Percentiles rank a stretch among this genome's conserved stretches.
Conservation (phyloP, 2,329 filamentous ascomycete genomes). For the Chaetomium sp. region DNA sequence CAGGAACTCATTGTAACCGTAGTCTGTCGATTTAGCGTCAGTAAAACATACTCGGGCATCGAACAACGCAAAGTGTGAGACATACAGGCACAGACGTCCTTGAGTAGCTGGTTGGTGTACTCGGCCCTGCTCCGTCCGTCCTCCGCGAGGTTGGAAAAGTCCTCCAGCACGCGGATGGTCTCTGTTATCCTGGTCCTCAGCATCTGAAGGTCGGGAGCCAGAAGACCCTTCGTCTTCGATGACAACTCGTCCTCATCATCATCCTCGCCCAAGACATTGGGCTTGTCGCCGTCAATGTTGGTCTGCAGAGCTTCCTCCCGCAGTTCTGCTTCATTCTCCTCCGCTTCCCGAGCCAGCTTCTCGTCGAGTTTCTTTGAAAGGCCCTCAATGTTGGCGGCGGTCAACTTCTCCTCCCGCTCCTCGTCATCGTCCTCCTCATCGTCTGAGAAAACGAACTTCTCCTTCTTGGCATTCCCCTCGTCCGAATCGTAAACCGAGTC, state of each 20-base stretch:
- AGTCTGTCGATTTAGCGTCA: constrained; percentile 54
- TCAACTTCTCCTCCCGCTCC: constrained; percentile 86
- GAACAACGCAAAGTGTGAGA: neutral
- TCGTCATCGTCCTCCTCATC: constrained; percentile 92
- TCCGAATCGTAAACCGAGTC: constrained; percentile 73
- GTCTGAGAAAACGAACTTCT: constrained; percentile 83
- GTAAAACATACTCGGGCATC: neutral
- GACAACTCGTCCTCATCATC: constrained; percentile 63
- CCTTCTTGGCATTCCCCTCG: constrained; percentile 56
- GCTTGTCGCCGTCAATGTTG: constrained; percentile 81
- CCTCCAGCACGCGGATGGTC: constrained; percentile 86
- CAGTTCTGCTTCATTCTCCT: constrained; percentile 81
- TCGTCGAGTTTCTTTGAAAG: constrained; percentile 82
- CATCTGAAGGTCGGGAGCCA: constrained; percentile 88
- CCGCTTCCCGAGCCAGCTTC: constrained; percentile 74
- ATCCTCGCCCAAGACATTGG: constrained; percentile 63
- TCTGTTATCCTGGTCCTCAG: constrained; percentile 89
- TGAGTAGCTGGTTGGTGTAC: constrained; percentile 82
- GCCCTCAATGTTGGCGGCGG: constrained; percentile 93
- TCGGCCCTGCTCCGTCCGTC: constrained; percentile 80
- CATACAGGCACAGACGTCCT: constrained; percentile 82
- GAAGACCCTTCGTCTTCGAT: constrained; percentile 61
- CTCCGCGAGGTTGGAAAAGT: constrained; percentile 80
- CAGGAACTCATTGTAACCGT: constrained; percentile 92
- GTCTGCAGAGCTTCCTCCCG: constrained; percentile 86